phyloP scores from a whole-genome alignment of 331 rosid species.

The Quercus tomentella region DNA sequence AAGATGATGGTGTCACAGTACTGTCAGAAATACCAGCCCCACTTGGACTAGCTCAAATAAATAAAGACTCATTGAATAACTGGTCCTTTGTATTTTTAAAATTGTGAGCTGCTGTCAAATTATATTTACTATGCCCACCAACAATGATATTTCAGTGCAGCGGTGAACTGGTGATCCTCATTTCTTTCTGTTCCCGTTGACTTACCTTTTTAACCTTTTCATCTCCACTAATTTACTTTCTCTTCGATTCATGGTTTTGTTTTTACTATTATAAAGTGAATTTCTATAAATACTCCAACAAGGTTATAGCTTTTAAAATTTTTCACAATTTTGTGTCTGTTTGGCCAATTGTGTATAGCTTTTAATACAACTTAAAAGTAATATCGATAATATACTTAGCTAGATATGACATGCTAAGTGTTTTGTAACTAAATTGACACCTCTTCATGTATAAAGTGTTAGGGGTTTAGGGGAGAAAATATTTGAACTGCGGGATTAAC shows the following conservation, averaged over 20 bases:
- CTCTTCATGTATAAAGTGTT: accelerated
- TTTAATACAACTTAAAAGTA: too few species aligned
- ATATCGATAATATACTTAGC: too few species aligned
- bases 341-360: too few species aligned
- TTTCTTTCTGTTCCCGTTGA: constrained; percentile 50
- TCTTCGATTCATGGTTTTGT: background rate
- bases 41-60: constrained; percentile 15
- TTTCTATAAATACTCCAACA: too few species aligned
- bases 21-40: constrained; percentile 34
- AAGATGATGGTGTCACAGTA: constrained; percentile 28
- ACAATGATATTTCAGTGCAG: constrained; percentile 27
- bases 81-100: background rate
- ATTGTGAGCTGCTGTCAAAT: constrained; percentile 16
- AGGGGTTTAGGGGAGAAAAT: accelerated
- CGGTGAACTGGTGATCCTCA: constrained; percentile 25
- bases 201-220: constrained; percentile 24
- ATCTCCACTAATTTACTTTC: constrained; percentile 1
- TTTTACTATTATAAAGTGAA: too few species aligned
- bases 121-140: constrained; percentile 26
- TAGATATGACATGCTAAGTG: too few species aligned
- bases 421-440: too few species aligned
- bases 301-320: too few species aligned
- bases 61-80: constrained; percentile 17
- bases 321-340: too few species aligned
- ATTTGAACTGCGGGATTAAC: accelerated